phyloP scores from a whole-genome alignment of 768 basidiomycete species.

The Lactifluus echinatus region DNA sequence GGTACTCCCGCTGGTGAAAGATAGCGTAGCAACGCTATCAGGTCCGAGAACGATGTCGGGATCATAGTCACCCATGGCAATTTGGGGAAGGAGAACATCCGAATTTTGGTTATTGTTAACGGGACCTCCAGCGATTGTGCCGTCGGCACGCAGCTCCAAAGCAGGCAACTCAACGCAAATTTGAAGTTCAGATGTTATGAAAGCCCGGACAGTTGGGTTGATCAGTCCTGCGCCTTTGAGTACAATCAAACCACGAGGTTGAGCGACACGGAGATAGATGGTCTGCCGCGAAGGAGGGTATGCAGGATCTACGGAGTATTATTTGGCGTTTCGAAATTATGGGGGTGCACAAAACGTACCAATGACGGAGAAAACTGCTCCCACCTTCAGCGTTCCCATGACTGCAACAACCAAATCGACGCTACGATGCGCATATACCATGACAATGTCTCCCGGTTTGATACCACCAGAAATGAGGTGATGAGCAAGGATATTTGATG shows the following conservation, averaged over 20 bases:
- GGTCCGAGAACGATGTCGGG: slow-evolving; percentile 86
- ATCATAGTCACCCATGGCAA: slow-evolving; percentile 53
- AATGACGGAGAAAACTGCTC: slow-evolving; percentile 95
- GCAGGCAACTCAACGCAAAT: slow-evolving; percentile 90
- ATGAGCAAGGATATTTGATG: slow-evolving; percentile 86
- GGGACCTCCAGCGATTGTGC: slow-evolving; percentile 58
- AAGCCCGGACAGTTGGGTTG: slow-evolving; percentile 72
- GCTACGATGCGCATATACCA: slow-evolving; percentile 94
- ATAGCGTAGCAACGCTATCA: slow-evolving; percentile 88
- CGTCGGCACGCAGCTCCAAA: slow-evolving; percentile 60
- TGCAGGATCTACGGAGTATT: slow-evolving; percentile 65
- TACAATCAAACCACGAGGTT: slow-evolving; percentile 83
- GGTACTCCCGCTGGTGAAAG: slow-evolving; percentile 95
- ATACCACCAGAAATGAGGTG: slow-evolving; percentile 80
- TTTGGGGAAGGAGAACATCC: slow-evolving; percentile 56
- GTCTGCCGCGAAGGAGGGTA: slow-evolving; percentile 92
- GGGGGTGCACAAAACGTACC: slow-evolving; percentile 41
- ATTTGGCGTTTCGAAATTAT: slow-evolving; percentile 2
- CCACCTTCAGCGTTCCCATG: slow-evolving; percentile 92
- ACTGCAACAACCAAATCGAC: slow-evolving; percentile 96
- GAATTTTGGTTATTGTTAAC: slow-evolving; percentile 27
- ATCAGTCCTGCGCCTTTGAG: slow-evolving; percentile 86
- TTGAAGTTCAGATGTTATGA: slow-evolving; percentile 64
- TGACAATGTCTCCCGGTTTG: slow-evolving; percentile 90
- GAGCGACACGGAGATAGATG: slow-evolving; percentile 87